A percentile compares a stretch with the other conserved stretches of the same genome.
These are phyloP conservation scores for Sherardia arvensis DNA, from an alignment of 257 asterid genomes.

Conservation along the genomic window DNA sequence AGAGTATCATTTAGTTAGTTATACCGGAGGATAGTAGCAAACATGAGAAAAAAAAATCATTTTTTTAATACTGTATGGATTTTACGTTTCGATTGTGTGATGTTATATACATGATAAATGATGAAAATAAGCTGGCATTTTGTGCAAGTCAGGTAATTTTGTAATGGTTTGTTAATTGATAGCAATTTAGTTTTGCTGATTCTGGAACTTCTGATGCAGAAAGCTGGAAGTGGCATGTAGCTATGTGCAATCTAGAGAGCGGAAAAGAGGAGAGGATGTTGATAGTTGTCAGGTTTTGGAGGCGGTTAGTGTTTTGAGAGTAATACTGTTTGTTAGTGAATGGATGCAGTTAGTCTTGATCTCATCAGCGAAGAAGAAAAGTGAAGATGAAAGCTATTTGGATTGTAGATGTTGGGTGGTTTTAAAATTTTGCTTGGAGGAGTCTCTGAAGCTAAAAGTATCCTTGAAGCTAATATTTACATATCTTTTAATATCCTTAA, in stretches of 20 bases:
- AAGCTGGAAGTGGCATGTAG: conserved; percentile 56
- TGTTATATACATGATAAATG: background rate
- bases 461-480: no score
- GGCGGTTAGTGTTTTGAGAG: conserved; percentile 53
- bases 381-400: conserved; percentile 30
- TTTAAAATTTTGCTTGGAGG: conserved; percentile 70
- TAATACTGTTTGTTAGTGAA: conserved; percentile 41
- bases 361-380: conserved; percentile 53
- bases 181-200: conserved; percentile 1
- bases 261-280: conserved; percentile 10
- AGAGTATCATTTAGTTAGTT: no score
- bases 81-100: no score
- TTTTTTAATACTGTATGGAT: background rate
- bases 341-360: conserved; percentile 69
- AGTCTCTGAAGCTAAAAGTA: conserved; percentile 37
- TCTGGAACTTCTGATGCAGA: conserved; percentile 40
- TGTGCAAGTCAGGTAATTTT: background rate
- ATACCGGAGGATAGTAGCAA: background rate
- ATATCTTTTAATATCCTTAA: no score
- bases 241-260: conserved; percentile 41
- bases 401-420: conserved; percentile 71
- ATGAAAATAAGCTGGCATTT: no score
- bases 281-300: conserved; percentile 25
- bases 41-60: background rate
- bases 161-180: conserved; percentile 5